Evolutionary conservation across 2,329 filamentous ascomycete genomes (phyloP).

Genomic region (Talaromyces verruculosus): DNA sequence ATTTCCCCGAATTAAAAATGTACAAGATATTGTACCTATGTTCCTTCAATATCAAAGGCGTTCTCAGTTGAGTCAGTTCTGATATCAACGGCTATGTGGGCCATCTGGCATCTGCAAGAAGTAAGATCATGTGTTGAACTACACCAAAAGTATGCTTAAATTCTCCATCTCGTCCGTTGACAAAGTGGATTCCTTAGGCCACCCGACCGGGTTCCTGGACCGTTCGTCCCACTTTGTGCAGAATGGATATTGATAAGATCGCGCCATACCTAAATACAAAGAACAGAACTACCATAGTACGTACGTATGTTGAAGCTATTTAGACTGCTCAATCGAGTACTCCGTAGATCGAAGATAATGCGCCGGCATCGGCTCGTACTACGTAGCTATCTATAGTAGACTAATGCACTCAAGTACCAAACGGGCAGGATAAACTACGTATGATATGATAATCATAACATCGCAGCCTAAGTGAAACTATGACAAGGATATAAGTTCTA

Average conservation of each 20-base stretch:
- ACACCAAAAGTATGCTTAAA: constrained; percentile 13
- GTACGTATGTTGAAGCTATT: not conserved
- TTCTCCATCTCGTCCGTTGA: constrained; percentile 8
- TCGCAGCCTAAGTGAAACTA: not conserved
- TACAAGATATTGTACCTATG: not conserved
- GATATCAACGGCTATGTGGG: constrained; percentile 3
- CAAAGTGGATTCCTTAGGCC: constrained; percentile 8
- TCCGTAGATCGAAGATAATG: not conserved
- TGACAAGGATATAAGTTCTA: not conserved
- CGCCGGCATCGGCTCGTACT: not conserved
- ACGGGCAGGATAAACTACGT: constrained; percentile 1
- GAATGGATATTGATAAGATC: constrained; percentile 2
- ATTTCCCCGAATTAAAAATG: not conserved
- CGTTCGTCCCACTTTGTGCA: constrained; percentile 13
- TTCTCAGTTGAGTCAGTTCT: not conserved
- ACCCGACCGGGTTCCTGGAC: constrained; percentile 12
- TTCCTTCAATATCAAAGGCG: not conserved
- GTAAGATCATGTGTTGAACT: constrained; percentile 9
- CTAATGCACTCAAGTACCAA: constrained; percentile 1
- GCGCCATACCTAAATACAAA: not conserved
- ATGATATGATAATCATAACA: not conserved
- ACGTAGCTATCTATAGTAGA: not conserved
- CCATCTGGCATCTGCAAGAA: constrained; percentile 3
- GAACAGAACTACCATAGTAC: too few species aligned
- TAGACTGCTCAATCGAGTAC: not conserved